A percentile compares a stretch with the other conserved stretches of the same genome.
These are phyloP conservation scores for Hyaloscypha finlandica DNA, from an alignment of 495 filamentous ascomycete genomes.

Conservation along the genomic window DNA sequence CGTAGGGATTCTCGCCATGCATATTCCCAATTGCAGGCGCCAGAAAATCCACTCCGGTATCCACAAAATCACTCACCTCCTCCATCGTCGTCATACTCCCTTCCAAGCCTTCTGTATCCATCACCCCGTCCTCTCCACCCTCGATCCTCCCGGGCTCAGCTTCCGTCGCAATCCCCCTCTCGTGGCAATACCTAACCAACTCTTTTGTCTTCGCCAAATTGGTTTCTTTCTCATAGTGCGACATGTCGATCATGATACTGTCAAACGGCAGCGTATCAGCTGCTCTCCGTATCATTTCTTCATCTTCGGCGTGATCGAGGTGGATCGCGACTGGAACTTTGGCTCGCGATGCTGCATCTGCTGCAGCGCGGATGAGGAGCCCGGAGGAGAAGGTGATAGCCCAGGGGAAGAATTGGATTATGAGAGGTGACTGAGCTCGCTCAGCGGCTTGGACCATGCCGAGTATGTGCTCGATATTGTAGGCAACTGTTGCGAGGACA, in stretches of 20 bases:
- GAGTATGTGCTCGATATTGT: constrained; percentile 55
- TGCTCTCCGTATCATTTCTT: constrained; percentile 58
- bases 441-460: constrained; percentile 63
- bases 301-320: constrained; percentile 75
- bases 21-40: constrained; percentile 87
- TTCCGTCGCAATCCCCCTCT: constrained; percentile 72
- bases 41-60: constrained; percentile 80
- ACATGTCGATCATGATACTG: constrained; percentile 84
- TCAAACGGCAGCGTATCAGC: constrained; percentile 55
- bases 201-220: constrained; percentile 73
- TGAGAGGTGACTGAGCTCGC: constrained; percentile 57
- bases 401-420: constrained; percentile 72
- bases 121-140: constrained; percentile 82
- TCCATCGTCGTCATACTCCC: constrained; percentile 74
- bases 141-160: constrained; percentile 83
- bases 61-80: constrained; percentile 74
- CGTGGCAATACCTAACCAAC: constrained; percentile 69
- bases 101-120: constrained; percentile 73
- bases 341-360: constrained; percentile 61
- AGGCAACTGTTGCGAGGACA: constrained; percentile 21
- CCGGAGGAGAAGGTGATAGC: constrained; percentile 58
- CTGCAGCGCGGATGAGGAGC: constrained; percentile 61
- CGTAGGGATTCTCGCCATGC: constrained; percentile 70
- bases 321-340: constrained; percentile 71
- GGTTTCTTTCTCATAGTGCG: constrained; percentile 79